Conservation (phyloP, 1,284 basidiomycete species). For the Schizophyllum amplum region DNA sequence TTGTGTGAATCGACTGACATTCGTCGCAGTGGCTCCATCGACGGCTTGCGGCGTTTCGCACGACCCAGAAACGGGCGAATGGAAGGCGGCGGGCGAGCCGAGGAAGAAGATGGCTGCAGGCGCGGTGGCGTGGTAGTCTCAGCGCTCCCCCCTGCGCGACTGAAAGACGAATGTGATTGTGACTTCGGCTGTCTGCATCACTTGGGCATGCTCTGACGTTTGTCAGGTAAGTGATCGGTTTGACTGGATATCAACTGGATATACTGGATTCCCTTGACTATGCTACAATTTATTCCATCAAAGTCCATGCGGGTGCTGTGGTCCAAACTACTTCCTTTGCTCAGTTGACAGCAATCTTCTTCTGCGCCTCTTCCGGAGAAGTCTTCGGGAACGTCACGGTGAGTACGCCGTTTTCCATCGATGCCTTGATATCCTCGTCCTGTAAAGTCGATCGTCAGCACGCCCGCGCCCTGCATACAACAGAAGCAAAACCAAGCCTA, state of each 20-base stretch:
- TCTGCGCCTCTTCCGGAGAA: constrained; percentile 10
- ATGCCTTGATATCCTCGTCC: constrained; percentile 16
- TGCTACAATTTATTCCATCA: neutral
- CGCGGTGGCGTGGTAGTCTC: neutral
- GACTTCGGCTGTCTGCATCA: no score
- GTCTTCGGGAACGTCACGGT: constrained; percentile 15
- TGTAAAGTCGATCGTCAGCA: constrained; percentile 1
- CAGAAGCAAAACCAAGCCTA: constrained; percentile 9
- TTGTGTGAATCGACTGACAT: no score
- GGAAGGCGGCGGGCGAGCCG: neutral
- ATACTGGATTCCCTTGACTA: no score
- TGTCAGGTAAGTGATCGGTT: neutral
- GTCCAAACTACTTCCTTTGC: neutral
- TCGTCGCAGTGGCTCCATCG: neutral
- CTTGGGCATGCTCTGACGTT: no score
- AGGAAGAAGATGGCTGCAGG: neutral
- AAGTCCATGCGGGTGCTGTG: neutral
- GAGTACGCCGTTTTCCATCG: constrained; percentile 13
- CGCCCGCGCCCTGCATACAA: neutral
- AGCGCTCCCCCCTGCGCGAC: no score
- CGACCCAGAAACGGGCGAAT: neutral
- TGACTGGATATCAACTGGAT: neutral
- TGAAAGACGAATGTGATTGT: no score
- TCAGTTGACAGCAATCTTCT: constrained; percentile 12
- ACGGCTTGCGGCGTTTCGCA: neutral